Percentiles rank a stretch among this genome's conserved stretches.
Conservation (phyloP, 148 eudicot genomes). For the Drosera capensis region DNA sequence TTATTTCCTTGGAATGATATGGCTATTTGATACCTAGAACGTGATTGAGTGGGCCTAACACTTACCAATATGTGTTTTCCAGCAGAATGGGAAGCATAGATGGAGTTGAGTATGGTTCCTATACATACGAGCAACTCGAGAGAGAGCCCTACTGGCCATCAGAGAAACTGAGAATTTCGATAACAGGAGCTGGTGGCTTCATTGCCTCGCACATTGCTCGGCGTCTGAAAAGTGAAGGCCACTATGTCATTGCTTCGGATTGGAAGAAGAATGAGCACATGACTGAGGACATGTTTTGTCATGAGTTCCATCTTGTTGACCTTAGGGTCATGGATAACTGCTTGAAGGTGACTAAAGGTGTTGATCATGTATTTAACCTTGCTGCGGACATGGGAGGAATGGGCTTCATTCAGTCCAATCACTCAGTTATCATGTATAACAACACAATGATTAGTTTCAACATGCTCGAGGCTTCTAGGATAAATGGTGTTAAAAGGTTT, state of each 20-base stretch:
- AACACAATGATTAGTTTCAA: conserved; percentile 50
- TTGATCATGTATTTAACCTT: conserved; percentile 45
- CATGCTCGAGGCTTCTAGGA: conserved; percentile 50
- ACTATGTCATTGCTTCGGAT: conserved; percentile 40
- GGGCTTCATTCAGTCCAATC: conserved; percentile 48
- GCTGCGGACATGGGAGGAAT: conserved; percentile 58
- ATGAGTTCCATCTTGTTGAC: conserved; percentile 45
- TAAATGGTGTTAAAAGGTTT: conserved; percentile 39
- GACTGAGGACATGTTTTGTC: conserved; percentile 49
- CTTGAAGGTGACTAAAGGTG: conserved; percentile 34
- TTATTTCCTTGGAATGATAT: no score
- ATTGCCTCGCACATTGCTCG: conserved; percentile 45
- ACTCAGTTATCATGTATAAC: conserved; percentile 44
- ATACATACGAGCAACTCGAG: conserved; percentile 42
- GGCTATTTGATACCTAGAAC: no score
- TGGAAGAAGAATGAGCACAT: conserved; percentile 57
- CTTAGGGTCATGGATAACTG: conserved; percentile 51
- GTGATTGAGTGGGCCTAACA: no score
- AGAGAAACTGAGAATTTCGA: conserved; percentile 30
- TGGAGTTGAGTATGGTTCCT: conserved; percentile 27
- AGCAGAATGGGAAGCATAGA: conserved; percentile 33
- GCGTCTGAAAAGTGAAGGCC: conserved; percentile 41
- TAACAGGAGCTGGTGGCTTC: conserved; percentile 51
- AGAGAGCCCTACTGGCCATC: conserved; percentile 44
- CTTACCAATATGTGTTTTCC: no score